Evolutionary conservation across 192 early-diverging fungal species (phyloP).

Genomic region (Paraglomus brasilianum): DNA sequence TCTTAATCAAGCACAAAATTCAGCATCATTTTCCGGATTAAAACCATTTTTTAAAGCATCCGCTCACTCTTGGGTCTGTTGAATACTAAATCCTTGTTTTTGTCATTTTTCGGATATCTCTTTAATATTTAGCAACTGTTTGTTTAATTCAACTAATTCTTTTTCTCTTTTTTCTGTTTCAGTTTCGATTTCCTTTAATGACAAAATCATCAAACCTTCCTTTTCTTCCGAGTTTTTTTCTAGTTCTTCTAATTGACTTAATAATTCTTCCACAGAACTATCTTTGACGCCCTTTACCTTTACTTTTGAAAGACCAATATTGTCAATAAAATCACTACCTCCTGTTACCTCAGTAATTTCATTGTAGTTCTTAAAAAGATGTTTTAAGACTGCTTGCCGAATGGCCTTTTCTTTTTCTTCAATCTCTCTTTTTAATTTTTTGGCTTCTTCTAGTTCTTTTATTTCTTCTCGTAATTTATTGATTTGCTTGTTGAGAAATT

Average conservation of each 20-base stretch:
- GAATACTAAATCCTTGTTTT: not conserved
- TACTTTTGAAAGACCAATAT: not conserved
- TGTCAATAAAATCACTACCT: not conserved
- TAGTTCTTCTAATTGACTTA: too few relatives aligned
- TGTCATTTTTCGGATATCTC: not conserved
- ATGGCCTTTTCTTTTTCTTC: conserved; percentile 7
- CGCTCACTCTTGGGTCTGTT: not conserved
- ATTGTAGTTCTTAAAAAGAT: not conserved
- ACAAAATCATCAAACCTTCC: too few relatives aligned
- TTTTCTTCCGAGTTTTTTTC: too few relatives aligned
- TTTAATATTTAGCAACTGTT: too few relatives aligned
- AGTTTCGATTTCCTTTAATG: too few relatives aligned
- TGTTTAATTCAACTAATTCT: too few relatives aligned
- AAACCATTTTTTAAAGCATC: not conserved
- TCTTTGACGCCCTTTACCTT: not conserved
- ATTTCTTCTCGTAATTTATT: too few relatives aligned
- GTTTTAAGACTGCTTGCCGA: conserved; percentile 7
- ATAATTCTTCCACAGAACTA: not conserved
- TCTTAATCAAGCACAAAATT: conserved; percentile 10
- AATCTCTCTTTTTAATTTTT: conserved; percentile 10
- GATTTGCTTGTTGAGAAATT: not conserved
- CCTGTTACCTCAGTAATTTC: not conserved
- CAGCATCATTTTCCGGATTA: not conserved
- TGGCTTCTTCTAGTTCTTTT: conserved; percentile 2
- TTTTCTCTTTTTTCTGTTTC: too few relatives aligned